Evolutionary conservation across 176 grass and related monocot species (phyloP).

Genomic region (Juncus effusus): DNA sequence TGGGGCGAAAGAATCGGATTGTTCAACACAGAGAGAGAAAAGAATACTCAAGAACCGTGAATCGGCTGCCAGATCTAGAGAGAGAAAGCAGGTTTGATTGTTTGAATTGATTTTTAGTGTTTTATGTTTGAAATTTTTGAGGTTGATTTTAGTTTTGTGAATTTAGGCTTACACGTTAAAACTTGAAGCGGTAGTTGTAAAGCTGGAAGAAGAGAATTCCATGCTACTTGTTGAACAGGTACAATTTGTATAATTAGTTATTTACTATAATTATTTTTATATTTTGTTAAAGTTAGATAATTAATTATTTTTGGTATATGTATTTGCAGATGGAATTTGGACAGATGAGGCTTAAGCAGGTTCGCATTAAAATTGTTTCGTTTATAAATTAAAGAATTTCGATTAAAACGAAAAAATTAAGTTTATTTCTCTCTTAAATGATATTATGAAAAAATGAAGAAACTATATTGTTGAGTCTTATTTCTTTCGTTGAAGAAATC

Average conservation of each 20-base stretch:
- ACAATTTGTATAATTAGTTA: background rate
- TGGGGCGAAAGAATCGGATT: too few species aligned
- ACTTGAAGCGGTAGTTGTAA: constrained; percentile 68
- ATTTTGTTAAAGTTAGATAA: too few species aligned
- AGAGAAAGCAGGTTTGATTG: constrained; percentile 73
- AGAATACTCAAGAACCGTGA: constrained; percentile 98
- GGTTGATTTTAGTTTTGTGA: too few species aligned
- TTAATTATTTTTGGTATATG: background rate
- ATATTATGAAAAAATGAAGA: background rate
- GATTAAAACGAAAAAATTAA: too few species aligned
- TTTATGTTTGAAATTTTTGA: too few species aligned
- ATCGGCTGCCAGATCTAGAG: constrained; percentile 88
- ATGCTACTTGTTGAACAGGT: constrained; percentile 63
- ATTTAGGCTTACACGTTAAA: constrained; percentile 78
- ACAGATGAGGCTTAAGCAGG: constrained; percentile 67
- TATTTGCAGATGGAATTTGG: constrained; percentile 56
- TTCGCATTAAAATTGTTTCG: constrained; percentile 20
- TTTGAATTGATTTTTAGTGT: background rate
- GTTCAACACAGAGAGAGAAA: constrained; percentile 68
- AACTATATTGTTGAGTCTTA: too few species aligned
- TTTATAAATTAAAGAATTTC: background rate
- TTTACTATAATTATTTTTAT: too few species aligned
- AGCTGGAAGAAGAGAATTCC: constrained; percentile 76
- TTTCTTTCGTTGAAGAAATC: too few species aligned
- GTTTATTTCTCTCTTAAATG: background rate